Evolutionary conservation across 768 basidiomycete genomes (phyloP).

Genomic region (Favolaschia claudopus): DNA sequence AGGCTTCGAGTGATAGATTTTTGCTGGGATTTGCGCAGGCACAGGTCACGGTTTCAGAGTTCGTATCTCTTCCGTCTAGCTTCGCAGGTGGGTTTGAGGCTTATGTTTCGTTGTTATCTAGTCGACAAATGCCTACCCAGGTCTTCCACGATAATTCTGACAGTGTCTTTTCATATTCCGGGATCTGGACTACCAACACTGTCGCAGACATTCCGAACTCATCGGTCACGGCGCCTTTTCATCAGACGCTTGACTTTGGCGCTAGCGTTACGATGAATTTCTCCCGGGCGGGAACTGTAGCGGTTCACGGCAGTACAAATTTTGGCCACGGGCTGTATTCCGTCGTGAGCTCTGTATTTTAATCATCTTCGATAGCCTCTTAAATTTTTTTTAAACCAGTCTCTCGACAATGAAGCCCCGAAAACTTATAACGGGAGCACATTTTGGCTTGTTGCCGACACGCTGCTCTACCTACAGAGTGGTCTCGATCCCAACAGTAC

Average conservation of each 20-base stretch:
- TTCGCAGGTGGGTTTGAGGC: no score
- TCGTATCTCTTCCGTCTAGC: no score
- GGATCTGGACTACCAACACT: slow-evolving; percentile 4
- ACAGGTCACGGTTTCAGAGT: slow-evolving; percentile 4
- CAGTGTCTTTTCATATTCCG: slow-evolving; percentile 3
- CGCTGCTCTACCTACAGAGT: slow-evolving; percentile 9
- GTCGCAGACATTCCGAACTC: slow-evolving; percentile 10
- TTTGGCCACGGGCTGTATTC: slow-evolving; percentile 14
- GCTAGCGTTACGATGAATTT: slow-evolving; percentile 9
- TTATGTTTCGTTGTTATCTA: background rate
- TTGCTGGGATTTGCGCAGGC: background rate
- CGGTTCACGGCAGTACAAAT: slow-evolving; percentile 10
- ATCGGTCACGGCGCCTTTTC: slow-evolving; percentile 10
- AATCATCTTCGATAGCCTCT: background rate
- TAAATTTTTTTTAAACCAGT: background rate
- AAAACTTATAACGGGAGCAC: slow-evolving; percentile 15
- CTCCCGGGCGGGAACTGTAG: slow-evolving; percentile 1
- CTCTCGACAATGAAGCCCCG: slow-evolving; percentile 3
- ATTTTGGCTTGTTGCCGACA: slow-evolving; percentile 7
- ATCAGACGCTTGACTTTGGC: slow-evolving; percentile 2
- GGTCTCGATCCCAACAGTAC: slow-evolving; percentile 8
- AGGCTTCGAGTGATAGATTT: background rate
- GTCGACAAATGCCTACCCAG: background rate
- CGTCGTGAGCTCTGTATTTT: slow-evolving; percentile 1
- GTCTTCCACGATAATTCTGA: slow-evolving; percentile 10